A percentile compares a stretch with the other conserved stretches of the same genome.
Evolutionary conservation across 805 yeast genomes (phyloP).

Genomic region (Saccharomycopsis synnaedendra): DNA sequence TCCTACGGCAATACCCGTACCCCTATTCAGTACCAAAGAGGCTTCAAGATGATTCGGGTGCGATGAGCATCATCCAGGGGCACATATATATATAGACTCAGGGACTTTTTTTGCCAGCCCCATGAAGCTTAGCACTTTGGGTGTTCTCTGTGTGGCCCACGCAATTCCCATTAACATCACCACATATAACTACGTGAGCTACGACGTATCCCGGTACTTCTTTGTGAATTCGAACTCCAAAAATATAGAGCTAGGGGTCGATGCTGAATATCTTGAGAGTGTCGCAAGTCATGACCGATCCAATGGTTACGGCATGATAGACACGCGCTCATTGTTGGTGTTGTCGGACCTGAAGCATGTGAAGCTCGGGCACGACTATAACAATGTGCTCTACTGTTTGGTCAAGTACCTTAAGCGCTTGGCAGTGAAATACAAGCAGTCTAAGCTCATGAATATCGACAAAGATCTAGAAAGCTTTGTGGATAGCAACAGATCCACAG

Average conservation of each 20-base stretch:
- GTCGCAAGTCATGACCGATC: neutral
- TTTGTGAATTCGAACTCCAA: slow-evolving; percentile 1
- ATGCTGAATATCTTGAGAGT: neutral
- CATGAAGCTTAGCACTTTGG: no score
- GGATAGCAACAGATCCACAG: slow-evolving; percentile 11
- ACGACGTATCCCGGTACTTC: slow-evolving; percentile 10
- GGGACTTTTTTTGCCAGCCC: no score
- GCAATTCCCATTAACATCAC: slow-evolving; percentile 11
- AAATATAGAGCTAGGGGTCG: neutral
- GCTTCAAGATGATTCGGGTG: no score
- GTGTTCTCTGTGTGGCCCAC: no score
- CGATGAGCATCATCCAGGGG: no score
- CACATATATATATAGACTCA: no score
- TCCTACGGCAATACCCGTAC: no score
- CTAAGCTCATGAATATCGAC: slow-evolving; percentile 2
- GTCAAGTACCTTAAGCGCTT: slow-evolving; percentile 6
- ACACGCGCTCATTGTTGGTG: slow-evolving; percentile 2
- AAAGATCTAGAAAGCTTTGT: slow-evolving; percentile 6
- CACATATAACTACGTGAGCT: slow-evolving; percentile 12
- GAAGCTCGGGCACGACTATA: slow-evolving; percentile 11
- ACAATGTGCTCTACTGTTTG: slow-evolving; percentile 12
- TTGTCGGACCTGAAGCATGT: slow-evolving; percentile 2
- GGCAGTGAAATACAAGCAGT: neutral
- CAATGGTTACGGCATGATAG: neutral
- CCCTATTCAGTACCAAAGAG: no score